Percentiles rank a stretch among this genome's conserved stretches.
Conservation (phyloP, 1,139 yeast species). For the Hemisphaericaspora lyxosophila region DNA sequence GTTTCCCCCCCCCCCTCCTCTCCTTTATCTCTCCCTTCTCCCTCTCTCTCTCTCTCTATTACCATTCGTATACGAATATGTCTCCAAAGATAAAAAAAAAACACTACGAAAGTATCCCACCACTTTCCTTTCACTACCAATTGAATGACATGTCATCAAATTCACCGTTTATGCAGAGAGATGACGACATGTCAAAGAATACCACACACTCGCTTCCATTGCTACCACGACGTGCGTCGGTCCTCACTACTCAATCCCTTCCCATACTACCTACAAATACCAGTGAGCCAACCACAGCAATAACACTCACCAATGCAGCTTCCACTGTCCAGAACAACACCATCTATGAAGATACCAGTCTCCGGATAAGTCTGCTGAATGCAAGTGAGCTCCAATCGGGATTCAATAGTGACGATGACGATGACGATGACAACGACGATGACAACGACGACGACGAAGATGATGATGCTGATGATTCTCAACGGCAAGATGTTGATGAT, state of each 20-base stretch:
- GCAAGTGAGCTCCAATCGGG: neutral
- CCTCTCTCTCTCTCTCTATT: no score
- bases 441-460: neutral
- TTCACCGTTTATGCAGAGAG: conserved; percentile 1
- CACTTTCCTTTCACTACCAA: neutral
- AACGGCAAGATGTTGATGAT: conserved; percentile 18
- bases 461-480: neutral
- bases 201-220: neutral
- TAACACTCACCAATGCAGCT: conserved; percentile 2
- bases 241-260: neutral
- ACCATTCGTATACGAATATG: no score
- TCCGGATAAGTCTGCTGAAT: neutral
- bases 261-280: neutral
- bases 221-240: neutral
- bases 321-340: neutral
- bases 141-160: neutral
- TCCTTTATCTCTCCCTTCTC: no score
- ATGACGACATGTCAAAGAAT: neutral
- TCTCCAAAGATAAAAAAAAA: no score
- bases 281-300: conserved; percentile 4
- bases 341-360: conserved; percentile 1
- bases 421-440: neutral
- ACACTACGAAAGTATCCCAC: no score
- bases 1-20: neutral
- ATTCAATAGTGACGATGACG: neutral